Evolutionary conservation across 192 early-diverging fungal genomes (phyloP).

Genomic region (Ambispora gerdemannii): DNA sequence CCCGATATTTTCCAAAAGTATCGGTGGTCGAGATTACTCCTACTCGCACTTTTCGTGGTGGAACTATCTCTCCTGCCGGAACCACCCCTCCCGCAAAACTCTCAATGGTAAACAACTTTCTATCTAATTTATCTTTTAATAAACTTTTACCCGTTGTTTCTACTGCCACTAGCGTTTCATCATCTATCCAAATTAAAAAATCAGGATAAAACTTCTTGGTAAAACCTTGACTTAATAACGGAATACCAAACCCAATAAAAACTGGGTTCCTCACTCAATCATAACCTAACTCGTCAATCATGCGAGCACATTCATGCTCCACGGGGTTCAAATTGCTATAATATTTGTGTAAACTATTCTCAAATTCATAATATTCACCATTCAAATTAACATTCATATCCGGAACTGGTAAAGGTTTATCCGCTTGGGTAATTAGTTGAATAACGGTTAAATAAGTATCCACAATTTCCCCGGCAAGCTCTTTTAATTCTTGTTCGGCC

Average conservation of each 20-base stretch:
- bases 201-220: background rate
- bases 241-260: background rate
- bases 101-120: background rate
- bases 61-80: background rate
- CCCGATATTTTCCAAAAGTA: background rate
- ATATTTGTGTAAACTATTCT: background rate
- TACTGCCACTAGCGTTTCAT: background rate
- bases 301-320: background rate
- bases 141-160: background rate
- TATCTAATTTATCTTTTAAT: background rate
- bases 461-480: background rate
- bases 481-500: background rate
- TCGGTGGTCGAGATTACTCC: background rate
- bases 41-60: background rate
- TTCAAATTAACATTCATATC: background rate
- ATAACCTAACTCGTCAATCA: background rate
- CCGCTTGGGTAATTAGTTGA: background rate
- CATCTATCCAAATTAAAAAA: background rate
- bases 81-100: background rate
- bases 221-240: constrained; percentile 1
- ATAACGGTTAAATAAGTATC: background rate
- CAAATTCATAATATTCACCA: background rate
- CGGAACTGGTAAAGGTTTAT: background rate
- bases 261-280: background rate
- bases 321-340: background rate